Conservation (phyloP, 2,329 filamentous ascomycete genomes). For the Esteya vermicola region DNA sequence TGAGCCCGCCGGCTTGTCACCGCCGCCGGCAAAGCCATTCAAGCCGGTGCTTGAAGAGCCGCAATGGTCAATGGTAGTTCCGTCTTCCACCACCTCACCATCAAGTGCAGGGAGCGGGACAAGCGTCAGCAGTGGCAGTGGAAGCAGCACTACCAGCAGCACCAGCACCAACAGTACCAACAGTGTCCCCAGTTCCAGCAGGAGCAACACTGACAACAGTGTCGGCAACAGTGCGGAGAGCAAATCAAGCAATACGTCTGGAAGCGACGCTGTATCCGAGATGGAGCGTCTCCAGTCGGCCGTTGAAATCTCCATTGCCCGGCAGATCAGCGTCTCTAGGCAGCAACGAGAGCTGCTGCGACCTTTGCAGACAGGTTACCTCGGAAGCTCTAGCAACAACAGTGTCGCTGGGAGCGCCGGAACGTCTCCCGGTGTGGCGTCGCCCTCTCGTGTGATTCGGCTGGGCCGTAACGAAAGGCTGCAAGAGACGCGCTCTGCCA, state of each 20-base stretch:
- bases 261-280: no score
- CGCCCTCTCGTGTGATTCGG: constrained; percentile 8
- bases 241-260: constrained; percentile 5
- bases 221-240: not conserved
- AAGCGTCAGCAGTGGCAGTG: constrained; percentile 7
- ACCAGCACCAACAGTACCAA: not conserved
- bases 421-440: constrained; percentile 2
- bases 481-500: constrained; percentile 25
- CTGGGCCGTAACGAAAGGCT: constrained; percentile 20
- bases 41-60: constrained; percentile 25
- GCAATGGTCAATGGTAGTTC: constrained; percentile 32
- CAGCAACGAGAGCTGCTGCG: constrained; percentile 46
- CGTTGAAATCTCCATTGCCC: constrained; percentile 52
- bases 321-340: constrained; percentile 51
- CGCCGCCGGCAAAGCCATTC: constrained; percentile 8
- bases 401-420: not conserved
- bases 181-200: no score
- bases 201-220: constrained; percentile 1
- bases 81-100: constrained; percentile 19
- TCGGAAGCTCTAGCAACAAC: not conserved
- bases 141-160: constrained; percentile 8
- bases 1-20: no score
- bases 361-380: constrained; percentile 28
- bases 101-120: constrained; percentile 4
- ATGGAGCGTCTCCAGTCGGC: constrained; percentile 28